These are phyloP conservation scores for Fraxinus paxiana DNA, from an alignment of 305 asterid species.

Conservation along the genomic window DNA sequence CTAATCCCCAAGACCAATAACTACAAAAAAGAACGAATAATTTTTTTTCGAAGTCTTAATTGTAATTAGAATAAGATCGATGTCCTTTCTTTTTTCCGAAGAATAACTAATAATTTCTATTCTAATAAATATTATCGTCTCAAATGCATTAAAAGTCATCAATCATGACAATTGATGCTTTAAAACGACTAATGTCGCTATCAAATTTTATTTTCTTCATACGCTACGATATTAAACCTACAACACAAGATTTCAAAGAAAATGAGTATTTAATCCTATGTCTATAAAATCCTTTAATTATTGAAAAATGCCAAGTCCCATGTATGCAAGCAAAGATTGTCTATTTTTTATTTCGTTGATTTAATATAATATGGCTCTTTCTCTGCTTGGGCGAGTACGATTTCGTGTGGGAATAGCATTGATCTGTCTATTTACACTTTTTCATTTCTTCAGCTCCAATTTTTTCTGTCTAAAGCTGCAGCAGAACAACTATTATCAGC, in stretches of 20 bases:
- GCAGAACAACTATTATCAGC: conserved; percentile 42
- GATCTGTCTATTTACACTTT: conserved; percentile 23
- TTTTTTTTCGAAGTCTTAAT: neutral
- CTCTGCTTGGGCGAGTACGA: conserved; percentile 22
- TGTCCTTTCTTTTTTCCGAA: too few species aligned
- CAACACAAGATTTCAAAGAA: neutral
- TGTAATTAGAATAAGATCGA: too few species aligned
- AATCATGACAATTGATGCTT: neutral
- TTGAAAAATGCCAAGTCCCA: neutral
- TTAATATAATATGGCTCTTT: conserved; percentile 32
- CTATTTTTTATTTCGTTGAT: neutral
- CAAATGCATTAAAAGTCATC: neutral
- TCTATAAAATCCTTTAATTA: neutral
- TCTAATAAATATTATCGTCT: neutral
- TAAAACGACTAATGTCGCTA: neutral
- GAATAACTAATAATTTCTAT: too few species aligned
- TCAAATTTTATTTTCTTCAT: neutral
- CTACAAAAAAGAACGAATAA: neutral
- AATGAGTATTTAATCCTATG: neutral
- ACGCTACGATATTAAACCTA: neutral
- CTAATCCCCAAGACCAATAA: neutral
- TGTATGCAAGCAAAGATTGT: conserved; percentile 37
- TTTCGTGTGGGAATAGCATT: conserved; percentile 59
- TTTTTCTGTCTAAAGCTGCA: conserved; percentile 48
- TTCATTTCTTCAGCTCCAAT: conserved; percentile 23